Evolutionary conservation across 2,329 filamentous ascomycete species (phyloP), one percentile per base, ranked within the genome.

Genomic region (Ophiostoma triangulosporum): DNA sequence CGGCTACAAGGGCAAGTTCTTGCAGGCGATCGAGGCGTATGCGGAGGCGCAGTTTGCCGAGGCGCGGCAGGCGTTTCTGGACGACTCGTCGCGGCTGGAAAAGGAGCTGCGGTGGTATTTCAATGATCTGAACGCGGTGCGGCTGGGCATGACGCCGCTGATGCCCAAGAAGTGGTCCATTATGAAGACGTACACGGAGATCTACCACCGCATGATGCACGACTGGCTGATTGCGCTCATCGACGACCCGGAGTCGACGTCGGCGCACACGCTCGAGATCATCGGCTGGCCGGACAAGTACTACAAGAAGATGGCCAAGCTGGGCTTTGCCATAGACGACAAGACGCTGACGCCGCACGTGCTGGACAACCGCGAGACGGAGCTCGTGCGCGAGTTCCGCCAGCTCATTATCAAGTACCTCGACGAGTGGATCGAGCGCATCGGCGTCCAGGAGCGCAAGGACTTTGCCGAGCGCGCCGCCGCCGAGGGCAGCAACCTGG

Each of bases 131-230:
- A 95, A 94, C 67, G 89, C 88, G 3, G 91, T 96, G 64, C 89
- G 91, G 68, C 77, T 94, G 58, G 91, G 93, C 63, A 95, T 98
- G 87, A 80, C 86, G 56, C 80, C 81, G 27, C 75, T 98, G 52
- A 90, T 96, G 80, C 93, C 94, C 8, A 91, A 87, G 69, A 95
- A 93, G 68, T 98, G 93, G 93, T 90, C 85, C 64, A 95, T 98
- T 48, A 86, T 90, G 70, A 83, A 86, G 65, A 93, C 86, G 1
- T 98, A 95, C 67, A 84, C 83, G 56, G 79, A 86, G 62, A 90
- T 95, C 57, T 98, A 98, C 66, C 93, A 98, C 70, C 77, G 80
- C 59, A 78, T 91, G 60, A 97, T 98, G 91, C 93, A 95, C 70
- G 88, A 96, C 67, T 95, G 93, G 66, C 76, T 98, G 9, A 72